These are phyloP conservation scores for Musa beccarii DNA, from an alignment of 176 grass and related monocot species.

Conservation along the genomic window DNA sequence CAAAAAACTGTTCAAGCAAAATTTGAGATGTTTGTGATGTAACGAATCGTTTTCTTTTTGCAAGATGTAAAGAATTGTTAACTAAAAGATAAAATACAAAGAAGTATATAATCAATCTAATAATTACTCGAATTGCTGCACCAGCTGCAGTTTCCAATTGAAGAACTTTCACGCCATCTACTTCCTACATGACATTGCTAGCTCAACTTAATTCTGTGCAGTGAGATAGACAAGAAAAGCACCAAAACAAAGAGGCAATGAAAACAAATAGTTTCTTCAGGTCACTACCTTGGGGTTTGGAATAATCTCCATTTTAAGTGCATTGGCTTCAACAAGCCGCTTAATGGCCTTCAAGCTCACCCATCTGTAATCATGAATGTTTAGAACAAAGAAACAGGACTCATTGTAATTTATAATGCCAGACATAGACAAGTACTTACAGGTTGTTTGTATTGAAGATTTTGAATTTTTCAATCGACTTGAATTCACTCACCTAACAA, in stretches of 20 bases:
- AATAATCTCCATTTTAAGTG: slow-evolving; percentile 99
- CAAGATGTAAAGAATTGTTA: not conserved
- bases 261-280: not conserved
- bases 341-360: slow-evolving; percentile 94
- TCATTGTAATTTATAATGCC: not conserved
- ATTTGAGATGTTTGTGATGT: not conserved
- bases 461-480: slow-evolving; percentile 99
- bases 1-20: slow-evolving; percentile 62
- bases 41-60: too few species aligned
- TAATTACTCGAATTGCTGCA: slow-evolving; percentile 69
- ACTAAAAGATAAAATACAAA: not conserved
- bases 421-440: slow-evolving; percentile 26
- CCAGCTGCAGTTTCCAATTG: slow-evolving; percentile 88
- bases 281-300: slow-evolving; percentile 74
- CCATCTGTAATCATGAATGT: slow-evolving; percentile 37
- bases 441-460: slow-evolving; percentile 98
- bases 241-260: not conserved
- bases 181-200: slow-evolving; percentile 58
- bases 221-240: slow-evolving; percentile 1
- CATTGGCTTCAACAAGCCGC: slow-evolving; percentile 74
- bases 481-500: slow-evolving; percentile 66
- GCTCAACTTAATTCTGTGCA: slow-evolving; percentile 1
- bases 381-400: not conserved
- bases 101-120: not conserved
- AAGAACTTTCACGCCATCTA: slow-evolving; percentile 76